Evolutionary conservation across 805 yeast species (phyloP).

Genomic region (Isabelozyma rhagii): DNA sequence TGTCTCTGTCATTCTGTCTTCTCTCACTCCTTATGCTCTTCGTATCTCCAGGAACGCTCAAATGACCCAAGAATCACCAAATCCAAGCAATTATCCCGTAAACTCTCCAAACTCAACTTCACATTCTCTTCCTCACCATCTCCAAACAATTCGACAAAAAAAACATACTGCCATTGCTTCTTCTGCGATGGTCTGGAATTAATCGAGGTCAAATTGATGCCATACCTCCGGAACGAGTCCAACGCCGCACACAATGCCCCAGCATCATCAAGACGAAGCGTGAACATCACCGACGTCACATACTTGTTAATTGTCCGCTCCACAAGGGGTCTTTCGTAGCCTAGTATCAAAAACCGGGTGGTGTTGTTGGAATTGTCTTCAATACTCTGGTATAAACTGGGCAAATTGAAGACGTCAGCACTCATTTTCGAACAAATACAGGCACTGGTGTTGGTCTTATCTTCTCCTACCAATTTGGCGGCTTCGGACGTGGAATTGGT

Average conservation of each 20-base stretch:
- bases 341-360: slow-evolving; percentile 77
- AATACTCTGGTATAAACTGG: slow-evolving; percentile 52
- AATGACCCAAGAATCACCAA: slow-evolving; percentile 59
- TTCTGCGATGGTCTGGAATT: slow-evolving; percentile 72
- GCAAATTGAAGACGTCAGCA: slow-evolving; percentile 54
- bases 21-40: not conserved
- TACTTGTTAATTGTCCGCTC: not conserved
- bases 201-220: slow-evolving; percentile 66
- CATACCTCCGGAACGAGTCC: slow-evolving; percentile 49
- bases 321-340: slow-evolving; percentile 20
- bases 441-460: slow-evolving; percentile 43
- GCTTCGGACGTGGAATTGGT: slow-evolving; percentile 82
- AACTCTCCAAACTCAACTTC: slow-evolving; percentile 36
- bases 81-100: slow-evolving; percentile 44
- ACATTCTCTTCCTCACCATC: slow-evolving; percentile 22
- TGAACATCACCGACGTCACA: slow-evolving; percentile 57
- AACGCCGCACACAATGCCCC: slow-evolving; percentile 74
- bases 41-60: not conserved
- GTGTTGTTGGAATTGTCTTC: slow-evolving; percentile 78
- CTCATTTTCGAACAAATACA: slow-evolving; percentile 77
- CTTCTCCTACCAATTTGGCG: slow-evolving; percentile 56
- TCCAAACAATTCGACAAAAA: slow-evolving; percentile 70
- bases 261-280: slow-evolving; percentile 59
- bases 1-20: not conserved
- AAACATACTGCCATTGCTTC: slow-evolving; percentile 76